Percentiles rank a stretch among this genome's conserved stretches.
Conservation (phyloP, 2,329 filamentous ascomycete genomes). For the Colletotrichum coccodes region DNA sequence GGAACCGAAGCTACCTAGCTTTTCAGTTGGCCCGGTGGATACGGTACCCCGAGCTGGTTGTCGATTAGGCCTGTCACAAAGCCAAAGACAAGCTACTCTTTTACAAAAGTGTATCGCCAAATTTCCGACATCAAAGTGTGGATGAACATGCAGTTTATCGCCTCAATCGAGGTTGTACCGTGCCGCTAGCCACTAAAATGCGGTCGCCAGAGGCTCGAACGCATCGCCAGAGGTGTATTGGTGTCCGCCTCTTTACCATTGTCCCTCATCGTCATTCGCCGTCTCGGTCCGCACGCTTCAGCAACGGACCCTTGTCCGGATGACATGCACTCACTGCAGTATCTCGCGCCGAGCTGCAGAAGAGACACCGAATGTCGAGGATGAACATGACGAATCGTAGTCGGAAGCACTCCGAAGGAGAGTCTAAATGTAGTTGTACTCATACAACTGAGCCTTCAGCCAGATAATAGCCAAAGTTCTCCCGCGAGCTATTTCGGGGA, state of each 20-base stretch:
- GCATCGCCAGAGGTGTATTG: not conserved
- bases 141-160: constrained; percentile 22
- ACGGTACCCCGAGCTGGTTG: not conserved
- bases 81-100: not conserved
- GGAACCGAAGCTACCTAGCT: not conserved
- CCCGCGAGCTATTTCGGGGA: no score
- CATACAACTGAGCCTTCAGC: no score
- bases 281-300: constrained; percentile 13
- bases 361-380: not conserved
- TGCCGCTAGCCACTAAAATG: not conserved
- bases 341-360: not conserved
- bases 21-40: not conserved
- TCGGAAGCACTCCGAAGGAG: not conserved
- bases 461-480: no score
- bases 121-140: not conserved
- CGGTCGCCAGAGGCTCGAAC: constrained; percentile 1
- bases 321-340: not conserved
- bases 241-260: not conserved
- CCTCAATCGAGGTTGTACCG: not conserved
- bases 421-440: not conserved
- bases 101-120: constrained; percentile 1
- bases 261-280: constrained; percentile 4
- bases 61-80: not conserved
- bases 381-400: not conserved
- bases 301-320: constrained; percentile 10